Base-by-base conservation (phyloP, 1,284 basidiomycete genomes). In the Moesziomyces parantarcticus region DNA sequence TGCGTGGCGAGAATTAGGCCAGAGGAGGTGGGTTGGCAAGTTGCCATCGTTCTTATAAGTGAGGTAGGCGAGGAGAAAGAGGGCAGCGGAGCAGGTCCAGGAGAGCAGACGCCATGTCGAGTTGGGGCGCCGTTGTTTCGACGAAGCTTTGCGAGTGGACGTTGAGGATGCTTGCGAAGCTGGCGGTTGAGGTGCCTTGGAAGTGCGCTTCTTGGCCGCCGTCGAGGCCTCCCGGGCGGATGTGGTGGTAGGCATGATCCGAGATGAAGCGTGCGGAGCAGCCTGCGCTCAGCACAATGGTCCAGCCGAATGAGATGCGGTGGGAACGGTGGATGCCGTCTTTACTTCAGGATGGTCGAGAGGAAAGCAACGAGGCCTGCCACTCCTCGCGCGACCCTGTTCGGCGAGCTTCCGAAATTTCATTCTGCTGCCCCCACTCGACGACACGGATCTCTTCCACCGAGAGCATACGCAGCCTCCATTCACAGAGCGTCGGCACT, bases 41-140 rank as follows among this genome's bases (percentile, higher is more conserved):
- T 55, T 18, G 3, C 67, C 67, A 16, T 57, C 50, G 44, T 70
- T 70, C 32, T 42, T 47, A 36, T 60, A 70, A 6, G 67, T 58
- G 32, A 70, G 58, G 21, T 42, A 61, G 10, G 61, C 61, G 2
- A 64, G 32, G 1, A 65, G 46, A 50, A 70, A 70, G 39, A 64
- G 50, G 2, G 58, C 49, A 2, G 61, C 67, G 8, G 61, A 70
- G 25, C 57, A 63, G 4, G 58, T 45, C 53, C 60, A 63, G 3
- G 60, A 59, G 0, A 69, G 51, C 7, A 29, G 20, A 7, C 60
- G 56, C 66, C 64, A 67, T 20, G 52, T 3, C 1, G 58, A 56
- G 16, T 32, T 32, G 29, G 29, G 1, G 23, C 6, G 21, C 3
- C 11, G 49, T 44, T 4, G 3, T 13, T n/a, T n/a, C n/a, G 36